A percentile compares a stretch with the other conserved stretches of the same genome.
Evolutionary conservation across 1,139 yeast genomes (phyloP).

Genomic region (Blastobotrys aristatus): DNA sequence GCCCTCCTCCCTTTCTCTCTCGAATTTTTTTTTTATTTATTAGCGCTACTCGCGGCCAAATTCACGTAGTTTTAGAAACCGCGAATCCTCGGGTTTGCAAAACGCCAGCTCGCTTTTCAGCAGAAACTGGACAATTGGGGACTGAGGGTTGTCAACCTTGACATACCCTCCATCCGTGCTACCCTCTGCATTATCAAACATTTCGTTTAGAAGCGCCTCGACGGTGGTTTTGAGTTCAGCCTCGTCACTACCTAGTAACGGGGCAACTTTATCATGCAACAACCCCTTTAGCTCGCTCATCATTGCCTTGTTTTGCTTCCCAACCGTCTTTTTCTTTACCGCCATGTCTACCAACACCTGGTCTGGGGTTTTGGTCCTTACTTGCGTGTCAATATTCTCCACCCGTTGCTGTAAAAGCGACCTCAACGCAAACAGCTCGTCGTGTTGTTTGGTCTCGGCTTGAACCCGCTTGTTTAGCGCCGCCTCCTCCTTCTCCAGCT

Average conservation of each 20-base stretch:
- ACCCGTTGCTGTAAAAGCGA: slow-evolving; percentile 4
- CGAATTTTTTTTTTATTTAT: too few species aligned
- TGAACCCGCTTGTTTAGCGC: slow-evolving; percentile 4
- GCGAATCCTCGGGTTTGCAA: slow-evolving; percentile 15
- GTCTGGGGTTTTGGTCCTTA: slow-evolving; percentile 12
- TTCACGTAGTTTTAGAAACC: slow-evolving; percentile 19
- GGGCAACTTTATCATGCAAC: slow-evolving; percentile 17
- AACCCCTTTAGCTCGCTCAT: slow-evolving; percentile 15
- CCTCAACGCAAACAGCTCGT: slow-evolving; percentile 13
- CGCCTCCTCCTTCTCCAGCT: slow-evolving; percentile 13
- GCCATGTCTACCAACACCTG: slow-evolving; percentile 12
- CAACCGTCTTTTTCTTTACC: neutral
- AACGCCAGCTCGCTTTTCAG: slow-evolving; percentile 22
- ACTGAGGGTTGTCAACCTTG: slow-evolving; percentile 14
- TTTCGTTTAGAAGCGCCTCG: slow-evolving; percentile 21
- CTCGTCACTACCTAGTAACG: slow-evolving; percentile 6
- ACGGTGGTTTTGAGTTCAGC: slow-evolving; percentile 16
- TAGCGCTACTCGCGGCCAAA: slow-evolving; percentile 19
- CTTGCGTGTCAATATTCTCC: slow-evolving; percentile 2
- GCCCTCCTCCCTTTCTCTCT: too few species aligned
- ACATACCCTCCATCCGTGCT: slow-evolving; percentile 17
- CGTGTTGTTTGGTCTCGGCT: slow-evolving; percentile 15
- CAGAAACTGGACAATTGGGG: slow-evolving; percentile 20
- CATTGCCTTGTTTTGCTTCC: slow-evolving; percentile 7
- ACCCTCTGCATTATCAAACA: slow-evolving; percentile 17